Percentiles rank a stretch among this genome's conserved stretches.
Evolutionary conservation across 495 filamentous ascomycete genomes (phyloP).

Genomic region (Terfezia boudieri): DNA sequence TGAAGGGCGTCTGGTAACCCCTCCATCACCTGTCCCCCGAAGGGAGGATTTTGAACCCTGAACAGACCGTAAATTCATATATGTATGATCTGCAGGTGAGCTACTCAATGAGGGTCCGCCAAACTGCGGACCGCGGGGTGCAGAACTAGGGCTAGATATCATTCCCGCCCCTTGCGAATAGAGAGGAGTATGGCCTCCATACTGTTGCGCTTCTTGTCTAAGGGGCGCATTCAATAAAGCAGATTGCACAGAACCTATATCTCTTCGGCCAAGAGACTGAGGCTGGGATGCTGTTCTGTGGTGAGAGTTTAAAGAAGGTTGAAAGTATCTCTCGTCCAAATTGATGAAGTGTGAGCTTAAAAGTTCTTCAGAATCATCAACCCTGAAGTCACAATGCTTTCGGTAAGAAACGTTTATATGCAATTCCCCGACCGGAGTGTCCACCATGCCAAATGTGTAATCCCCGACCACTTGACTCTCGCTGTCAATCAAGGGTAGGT

Average conservation of each 20-base stretch:
- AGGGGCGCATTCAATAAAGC: constrained; percentile 19
- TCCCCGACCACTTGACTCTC: constrained; percentile 44
- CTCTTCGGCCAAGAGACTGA: constrained; percentile 6
- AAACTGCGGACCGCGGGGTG: background rate
- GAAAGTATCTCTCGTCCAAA: constrained; percentile 67
- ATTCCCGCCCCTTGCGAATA: constrained; percentile 11
- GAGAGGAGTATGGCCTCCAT: constrained; percentile 27
- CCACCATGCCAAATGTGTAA: constrained; percentile 55
- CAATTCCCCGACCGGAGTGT: constrained; percentile 68
- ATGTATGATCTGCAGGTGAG: constrained; percentile 38
- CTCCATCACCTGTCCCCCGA: constrained; percentile 28
- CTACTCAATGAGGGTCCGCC: constrained; percentile 25
- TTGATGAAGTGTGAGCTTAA: constrained; percentile 93
- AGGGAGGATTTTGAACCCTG: constrained; percentile 39
- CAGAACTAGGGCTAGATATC: constrained; percentile 15
- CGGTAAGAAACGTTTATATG: constrained; percentile 63
- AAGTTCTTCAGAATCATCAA: constrained; percentile 75
- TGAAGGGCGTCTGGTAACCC: constrained; percentile 40
- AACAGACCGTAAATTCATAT: constrained; percentile 34
- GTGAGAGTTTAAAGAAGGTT: constrained; percentile 37
- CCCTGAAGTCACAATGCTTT: constrained; percentile 66
- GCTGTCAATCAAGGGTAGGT: constrained; percentile 46
- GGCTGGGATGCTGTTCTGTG: constrained; percentile 15
- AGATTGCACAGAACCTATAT: constrained; percentile 55
- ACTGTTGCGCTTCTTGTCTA: constrained; percentile 25